phyloP scores from a whole-genome alignment of 2,329 filamentous ascomycete species.

The Hypoxylon rubiginosum region DNA sequence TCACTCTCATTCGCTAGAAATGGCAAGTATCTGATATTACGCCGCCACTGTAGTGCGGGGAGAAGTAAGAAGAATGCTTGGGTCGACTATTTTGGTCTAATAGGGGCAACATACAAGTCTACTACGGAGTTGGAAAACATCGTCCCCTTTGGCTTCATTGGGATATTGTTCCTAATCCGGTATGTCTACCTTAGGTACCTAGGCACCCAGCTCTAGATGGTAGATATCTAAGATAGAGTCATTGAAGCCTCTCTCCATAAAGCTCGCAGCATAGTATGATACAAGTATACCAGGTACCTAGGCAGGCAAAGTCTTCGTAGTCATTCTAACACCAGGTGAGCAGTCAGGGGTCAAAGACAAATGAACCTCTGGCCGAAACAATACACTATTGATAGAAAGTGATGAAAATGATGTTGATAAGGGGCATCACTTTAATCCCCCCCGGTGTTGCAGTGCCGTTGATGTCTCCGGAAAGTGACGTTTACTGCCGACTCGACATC shows the following conservation, averaged over 20 bases:
- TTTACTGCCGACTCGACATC: slow-evolving; percentile 10
- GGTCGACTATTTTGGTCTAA: slow-evolving; percentile 23
- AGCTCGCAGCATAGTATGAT: background rate
- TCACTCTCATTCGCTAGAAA: slow-evolving; percentile 34
- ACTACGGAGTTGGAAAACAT: slow-evolving; percentile 1
- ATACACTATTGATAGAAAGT: background rate
- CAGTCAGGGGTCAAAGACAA: background rate
- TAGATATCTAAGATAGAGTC: background rate
- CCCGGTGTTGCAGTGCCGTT: slow-evolving; percentile 13
- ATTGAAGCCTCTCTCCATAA: background rate
- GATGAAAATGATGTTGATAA: background rate
- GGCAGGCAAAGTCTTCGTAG: background rate
- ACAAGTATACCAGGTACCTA: background rate
- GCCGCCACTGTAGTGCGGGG: slow-evolving; percentile 34
- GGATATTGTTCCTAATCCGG: background rate
- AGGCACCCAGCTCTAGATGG: background rate
- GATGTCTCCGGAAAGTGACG: background rate
- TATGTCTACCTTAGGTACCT: no score
- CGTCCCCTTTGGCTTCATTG: background rate
- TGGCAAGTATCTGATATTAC: slow-evolving; percentile 26
- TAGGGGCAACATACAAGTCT: slow-evolving; percentile 8
- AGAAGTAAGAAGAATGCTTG: slow-evolving; percentile 20
- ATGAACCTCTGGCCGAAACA: background rate
- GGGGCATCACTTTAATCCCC: background rate
- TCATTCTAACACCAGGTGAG: background rate